Evolutionary conservation across 257 asterid species (phyloP), one percentile per base, ranked within the genome.

Genomic region (Datura wrightii): DNA sequence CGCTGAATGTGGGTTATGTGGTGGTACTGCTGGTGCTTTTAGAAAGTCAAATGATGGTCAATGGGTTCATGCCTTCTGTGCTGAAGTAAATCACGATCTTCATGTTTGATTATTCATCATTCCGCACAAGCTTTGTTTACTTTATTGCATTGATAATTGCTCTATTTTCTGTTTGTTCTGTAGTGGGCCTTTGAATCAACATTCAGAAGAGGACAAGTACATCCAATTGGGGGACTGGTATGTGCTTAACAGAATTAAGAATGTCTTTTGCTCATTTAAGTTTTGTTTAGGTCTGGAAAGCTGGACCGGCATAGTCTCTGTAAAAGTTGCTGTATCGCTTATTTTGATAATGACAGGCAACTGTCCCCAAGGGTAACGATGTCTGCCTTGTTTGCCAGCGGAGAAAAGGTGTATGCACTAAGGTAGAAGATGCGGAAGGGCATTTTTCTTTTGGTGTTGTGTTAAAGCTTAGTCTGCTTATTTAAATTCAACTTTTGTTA

Each of bases 51-150:
- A 80, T 74, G 97, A 93, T 86, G 96, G 97, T 84, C 97, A 91
- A 87, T 97, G 99, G 99, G 90, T 95, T 74, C 99, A 97, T 83
- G 98, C 98, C 84, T 91, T 97, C 8, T 97, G 99, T 89, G 99
- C 98, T 82, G 99, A 97, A 93, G 99, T 97, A 94, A 93, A 81
- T 74, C 82, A 54, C 79, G 83, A 58, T 86, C 83, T 78, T 63
- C 52, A 72, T 58, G 82, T 52, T 76, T 48, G 56, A 18, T 10
- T 50, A 78, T 46, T 86, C 52, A n/a, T 60, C 86, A 76, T 82
- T n/a, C 37, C n/a, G 6, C n/a, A 34, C 56, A 67, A 58, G 16
- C 59, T 59, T 8, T 81, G 18, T 87, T 83, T 74, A 83, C 82
- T 85, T 60, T 82, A 55, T 48, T 69, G 54, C 84, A 80, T 87